Base-by-base conservation (phyloP, 2,329 filamentous ascomycete species). In the Fusarium buxicola region DNA sequence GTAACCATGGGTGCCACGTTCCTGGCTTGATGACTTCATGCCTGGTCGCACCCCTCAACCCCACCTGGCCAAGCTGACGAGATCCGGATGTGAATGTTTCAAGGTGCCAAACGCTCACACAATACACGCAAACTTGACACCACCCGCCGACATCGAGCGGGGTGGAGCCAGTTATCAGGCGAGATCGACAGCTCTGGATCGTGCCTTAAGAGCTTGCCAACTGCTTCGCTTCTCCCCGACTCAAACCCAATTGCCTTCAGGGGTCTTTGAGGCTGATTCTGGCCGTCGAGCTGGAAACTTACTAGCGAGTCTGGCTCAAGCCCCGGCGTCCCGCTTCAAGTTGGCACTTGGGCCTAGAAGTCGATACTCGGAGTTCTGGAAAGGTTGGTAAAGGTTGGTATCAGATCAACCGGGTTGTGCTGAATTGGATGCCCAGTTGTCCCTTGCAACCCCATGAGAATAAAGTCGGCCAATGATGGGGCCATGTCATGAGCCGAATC, bases 231-330 rank as follows among this genome's bases (percentile, higher is more conserved):
- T 34, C 36, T 56, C 46, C 43, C 53, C 43, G 57, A 63, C 27
- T 32, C 18, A 66, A 68, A 69, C 51, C 53, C 43, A 58, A 47
- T 55, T 51, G 65, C 68, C 68, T 31, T 24, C 45, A 56, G 48
- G 63, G 61, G 61, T 65, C 38, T 54, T 18, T 28, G 38, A 48
- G 58, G 53, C 54, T 65, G 48, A 25, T 39, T 40, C 41, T 35
- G 43, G 36, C 30, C 31, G n/a, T 28, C 48, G 9, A 49, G 45
- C 12, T 30, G 24, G 21, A 27, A 32, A 11, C 13, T 30, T 35
- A 11, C n/a, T 49, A 5, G 28, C 9, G 36, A 43, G 28, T 38
- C 53, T 58, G 54, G 51, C 31, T 28, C 21, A 21, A 31, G 21
- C 21, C 39, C 43, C 18, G 38, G 31, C 34, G 49, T 31, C 32